phyloP scores from a whole-genome alignment of 345 rosid species.

The Aquilaria yunnanensis region DNA sequence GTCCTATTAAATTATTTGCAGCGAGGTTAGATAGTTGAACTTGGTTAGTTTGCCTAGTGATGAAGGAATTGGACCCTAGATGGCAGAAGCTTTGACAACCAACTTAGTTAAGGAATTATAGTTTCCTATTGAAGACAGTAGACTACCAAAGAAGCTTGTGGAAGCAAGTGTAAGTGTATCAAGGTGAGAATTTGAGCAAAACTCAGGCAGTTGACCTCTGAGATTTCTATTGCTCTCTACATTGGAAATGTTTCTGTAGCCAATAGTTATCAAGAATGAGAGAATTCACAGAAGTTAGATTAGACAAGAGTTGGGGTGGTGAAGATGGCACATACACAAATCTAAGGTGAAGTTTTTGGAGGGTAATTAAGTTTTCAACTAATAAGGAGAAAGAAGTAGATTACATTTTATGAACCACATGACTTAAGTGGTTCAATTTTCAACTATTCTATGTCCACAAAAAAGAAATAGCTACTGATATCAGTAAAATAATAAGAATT shows the following conservation, averaged over 20 bases:
- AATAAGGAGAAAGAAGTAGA: background rate
- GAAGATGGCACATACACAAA: background rate
- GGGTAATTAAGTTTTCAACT: slow-evolving; percentile 1
- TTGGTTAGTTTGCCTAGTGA: slow-evolving; percentile 12
- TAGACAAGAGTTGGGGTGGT: background rate
- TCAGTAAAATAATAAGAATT: too few species aligned
- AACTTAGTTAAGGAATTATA: background rate
- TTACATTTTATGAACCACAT: too few species aligned
- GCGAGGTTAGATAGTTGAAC: slow-evolving; percentile 7
- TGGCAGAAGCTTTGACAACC: background rate
- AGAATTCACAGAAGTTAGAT: background rate
- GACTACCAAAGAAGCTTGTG: slow-evolving; percentile 11
- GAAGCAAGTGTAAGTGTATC: background rate
- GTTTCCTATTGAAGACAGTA: slow-evolving; percentile 17
- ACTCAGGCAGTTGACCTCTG: too few species aligned
- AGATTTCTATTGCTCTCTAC: too few species aligned
- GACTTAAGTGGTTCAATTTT: too few species aligned
- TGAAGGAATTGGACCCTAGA: slow-evolving; percentile 6
- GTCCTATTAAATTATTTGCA: slow-evolving; percentile 7
- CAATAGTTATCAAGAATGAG: too few species aligned
- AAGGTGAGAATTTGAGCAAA: background rate
- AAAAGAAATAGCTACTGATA: too few species aligned
- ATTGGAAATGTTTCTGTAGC: too few species aligned
- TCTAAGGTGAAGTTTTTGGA: background rate
- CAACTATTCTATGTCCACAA: too few species aligned